Conservation (phyloP, 148 eudicot species). For the Euryodendron excelsum region DNA sequence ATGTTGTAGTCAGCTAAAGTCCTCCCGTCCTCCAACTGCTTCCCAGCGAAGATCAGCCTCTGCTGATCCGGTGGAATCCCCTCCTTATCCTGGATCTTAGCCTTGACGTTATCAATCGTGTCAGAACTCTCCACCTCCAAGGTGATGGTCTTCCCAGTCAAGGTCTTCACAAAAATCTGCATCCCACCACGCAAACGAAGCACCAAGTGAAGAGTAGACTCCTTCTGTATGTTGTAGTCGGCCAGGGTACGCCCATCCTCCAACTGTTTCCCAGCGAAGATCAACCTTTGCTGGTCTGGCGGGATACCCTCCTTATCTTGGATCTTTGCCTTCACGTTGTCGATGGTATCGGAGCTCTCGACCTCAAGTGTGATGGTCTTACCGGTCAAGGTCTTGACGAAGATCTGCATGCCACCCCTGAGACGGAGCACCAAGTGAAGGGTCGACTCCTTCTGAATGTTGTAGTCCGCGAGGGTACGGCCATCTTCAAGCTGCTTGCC, state of each 20-base stretch:
- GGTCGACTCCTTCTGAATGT: constrained; percentile 24
- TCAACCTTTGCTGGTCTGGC: constrained; percentile 28
- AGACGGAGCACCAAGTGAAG: constrained; percentile 22
- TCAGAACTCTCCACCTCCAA: constrained; percentile 25
- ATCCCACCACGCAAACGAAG: constrained; percentile 36
- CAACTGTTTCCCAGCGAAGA: constrained; percentile 32
- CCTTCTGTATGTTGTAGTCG: constrained; percentile 39
- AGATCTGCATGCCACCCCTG: constrained; percentile 7
- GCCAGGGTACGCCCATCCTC: constrained; percentile 41
- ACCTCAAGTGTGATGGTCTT: constrained; percentile 24
- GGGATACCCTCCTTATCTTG: constrained; percentile 27
- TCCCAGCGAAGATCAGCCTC: constrained; percentile 19
- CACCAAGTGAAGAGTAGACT: constrained; percentile 36
- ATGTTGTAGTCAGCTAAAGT: constrained; percentile 17
- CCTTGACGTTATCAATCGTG: constrained; percentile 17
- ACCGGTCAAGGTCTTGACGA: constrained; percentile 21
- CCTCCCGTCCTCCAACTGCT: constrained; percentile 18
- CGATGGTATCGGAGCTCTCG: constrained; percentile 20
- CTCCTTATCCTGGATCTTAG: constrained; percentile 17
- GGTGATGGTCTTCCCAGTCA: constrained; percentile 33
- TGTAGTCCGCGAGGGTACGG: constrained; percentile 26
- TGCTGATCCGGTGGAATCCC: constrained; percentile 20
- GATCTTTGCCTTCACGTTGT: constrained; percentile 19
- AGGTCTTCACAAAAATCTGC: constrained; percentile 33
- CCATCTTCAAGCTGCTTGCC: constrained; percentile 37